Evolutionary conservation across 1,284 basidiomycete species (phyloP).

Genomic region (Puccinia brachypodii): DNA sequence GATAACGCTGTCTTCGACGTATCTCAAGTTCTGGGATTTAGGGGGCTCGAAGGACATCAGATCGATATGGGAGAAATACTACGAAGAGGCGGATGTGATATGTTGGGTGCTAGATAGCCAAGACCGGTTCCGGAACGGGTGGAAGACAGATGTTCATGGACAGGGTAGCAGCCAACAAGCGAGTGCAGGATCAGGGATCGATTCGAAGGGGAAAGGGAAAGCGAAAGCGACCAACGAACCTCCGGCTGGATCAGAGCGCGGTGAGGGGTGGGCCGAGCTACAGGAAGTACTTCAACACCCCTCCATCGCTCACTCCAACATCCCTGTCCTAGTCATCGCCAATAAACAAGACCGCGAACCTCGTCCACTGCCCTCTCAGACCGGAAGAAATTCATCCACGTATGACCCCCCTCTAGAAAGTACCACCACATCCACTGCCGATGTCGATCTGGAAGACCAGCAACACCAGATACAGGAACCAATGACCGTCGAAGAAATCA

Average conservation of each 20-base stretch:
- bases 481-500: conserved; percentile 41
- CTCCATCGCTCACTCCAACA: conserved; percentile 17
- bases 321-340: conserved; percentile 39
- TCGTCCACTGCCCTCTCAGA: neutral
- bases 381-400: neutral
- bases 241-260: neutral
- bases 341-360: conserved; percentile 42
- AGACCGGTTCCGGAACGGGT: conserved; percentile 23
- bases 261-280: conserved; percentile 42
- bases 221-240: conserved; percentile 1
- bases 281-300: conserved; percentile 35
- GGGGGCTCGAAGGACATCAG: conserved; percentile 37
- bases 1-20: conserved; percentile 30
- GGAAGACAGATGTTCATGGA: neutral
- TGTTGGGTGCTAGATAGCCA: conserved; percentile 46
- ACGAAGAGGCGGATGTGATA: conserved; percentile 39
- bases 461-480: neutral
- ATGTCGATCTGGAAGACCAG: neutral
- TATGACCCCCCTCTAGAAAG: neutral
- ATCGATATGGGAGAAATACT: conserved; percentile 47
- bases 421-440: neutral
- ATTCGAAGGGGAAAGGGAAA: conserved; percentile 39
- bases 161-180: neutral
- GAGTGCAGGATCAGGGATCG: neutral
- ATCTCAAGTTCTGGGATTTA: conserved; percentile 37